Evolutionary conservation across 331 rosid species (phyloP), one percentile per base, ranked within the genome.

Genomic region (Malus hybrid): DNA sequence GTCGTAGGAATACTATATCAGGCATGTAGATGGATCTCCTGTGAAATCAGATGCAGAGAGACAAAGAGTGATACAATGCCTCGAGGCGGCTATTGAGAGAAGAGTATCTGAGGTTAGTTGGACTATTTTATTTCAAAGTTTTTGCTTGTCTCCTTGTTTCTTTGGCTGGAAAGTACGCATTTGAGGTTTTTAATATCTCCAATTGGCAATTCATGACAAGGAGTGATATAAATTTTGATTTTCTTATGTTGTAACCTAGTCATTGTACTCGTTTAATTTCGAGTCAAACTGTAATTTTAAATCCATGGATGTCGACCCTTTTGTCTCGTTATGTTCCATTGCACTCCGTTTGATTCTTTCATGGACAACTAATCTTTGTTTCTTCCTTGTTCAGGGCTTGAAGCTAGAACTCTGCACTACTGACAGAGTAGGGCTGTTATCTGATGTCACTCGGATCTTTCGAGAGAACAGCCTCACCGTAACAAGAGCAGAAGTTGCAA

Each of bases 1-100:
- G 79, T 14, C 87, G 81, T 81, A 94, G 99, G 99, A 94, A 82
- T 94, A 88, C 79, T 94, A 84, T 74, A 89, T 94, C 72, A 90
- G 92, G 83, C 99, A 94, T 70, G 65, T 94, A 57, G 99, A 94
- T 48, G 99, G 99, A 66, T 92, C 93, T 69, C 96, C 99, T 36
- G 97, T 94, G 76, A 94, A 92, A 73, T 94, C 97, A 36, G 99
- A 94, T 76, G 97, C 97, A n/a, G 97, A 94, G 87, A 90, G 96
- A 74, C 92, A 92, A 71, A 82, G 99, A 84, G 96, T 94, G 63
- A 94, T 89, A 61, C 92, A 86, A 56, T 94, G 99, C 83, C 96
- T 94, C 70, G 97, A 92, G 84, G 99, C 99, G 60, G 97, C 99
- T 55, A 94, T 94, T 58, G 84, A 86, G 82, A 92, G 99, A 89